Evolutionary conservation across 2,329 filamentous ascomycete species (phyloP).

Genomic region (Ceratocystis albifundus): DNA sequence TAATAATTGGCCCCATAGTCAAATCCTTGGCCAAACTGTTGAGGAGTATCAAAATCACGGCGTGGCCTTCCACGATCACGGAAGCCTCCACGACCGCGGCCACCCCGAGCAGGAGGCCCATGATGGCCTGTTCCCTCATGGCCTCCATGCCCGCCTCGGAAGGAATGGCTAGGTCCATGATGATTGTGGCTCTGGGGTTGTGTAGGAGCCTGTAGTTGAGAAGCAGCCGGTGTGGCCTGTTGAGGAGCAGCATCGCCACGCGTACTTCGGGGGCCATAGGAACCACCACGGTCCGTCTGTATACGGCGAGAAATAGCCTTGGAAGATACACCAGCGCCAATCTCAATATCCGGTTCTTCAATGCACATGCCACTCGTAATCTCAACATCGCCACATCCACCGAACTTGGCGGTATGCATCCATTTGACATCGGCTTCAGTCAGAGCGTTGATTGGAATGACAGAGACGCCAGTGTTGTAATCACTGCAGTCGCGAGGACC

Average conservation of each 20-base stretch:
- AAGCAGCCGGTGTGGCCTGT: neutral
- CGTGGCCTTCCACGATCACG: conserved; percentile 20
- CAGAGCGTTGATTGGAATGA: conserved; percentile 84
- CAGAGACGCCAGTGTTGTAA: conserved; percentile 79
- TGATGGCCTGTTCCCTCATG: conserved; percentile 15
- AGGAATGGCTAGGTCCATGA: conserved; percentile 1
- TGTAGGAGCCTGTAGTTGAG: conserved; percentile 10
- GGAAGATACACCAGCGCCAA: conserved; percentile 90
- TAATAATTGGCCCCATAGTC: conserved; percentile 23
- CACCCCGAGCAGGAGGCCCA: conserved; percentile 15
- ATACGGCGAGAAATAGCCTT: conserved; percentile 67
- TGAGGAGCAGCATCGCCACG: conserved; percentile 30
- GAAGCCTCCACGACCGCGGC: conserved; percentile 21
- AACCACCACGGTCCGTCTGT: conserved; percentile 56
- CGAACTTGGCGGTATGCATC: conserved; percentile 88
- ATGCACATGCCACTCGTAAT: conserved; percentile 79
- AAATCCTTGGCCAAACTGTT: conserved; percentile 22
- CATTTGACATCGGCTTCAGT: conserved; percentile 96
- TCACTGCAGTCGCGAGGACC: conserved; percentile 95
- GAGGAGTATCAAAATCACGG: conserved; percentile 22
- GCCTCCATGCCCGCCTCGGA: conserved; percentile 26
- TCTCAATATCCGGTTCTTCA: conserved; percentile 97
- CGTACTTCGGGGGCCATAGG: conserved; percentile 54
- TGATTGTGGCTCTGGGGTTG: conserved; percentile 14
- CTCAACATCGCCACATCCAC: conserved; percentile 72